A percentile compares a stretch with the other conserved stretches of the same genome.
Evolutionary conservation across 1,284 basidiomycete genomes (phyloP).

Genomic region (Cryptococcus amylolentus): DNA sequence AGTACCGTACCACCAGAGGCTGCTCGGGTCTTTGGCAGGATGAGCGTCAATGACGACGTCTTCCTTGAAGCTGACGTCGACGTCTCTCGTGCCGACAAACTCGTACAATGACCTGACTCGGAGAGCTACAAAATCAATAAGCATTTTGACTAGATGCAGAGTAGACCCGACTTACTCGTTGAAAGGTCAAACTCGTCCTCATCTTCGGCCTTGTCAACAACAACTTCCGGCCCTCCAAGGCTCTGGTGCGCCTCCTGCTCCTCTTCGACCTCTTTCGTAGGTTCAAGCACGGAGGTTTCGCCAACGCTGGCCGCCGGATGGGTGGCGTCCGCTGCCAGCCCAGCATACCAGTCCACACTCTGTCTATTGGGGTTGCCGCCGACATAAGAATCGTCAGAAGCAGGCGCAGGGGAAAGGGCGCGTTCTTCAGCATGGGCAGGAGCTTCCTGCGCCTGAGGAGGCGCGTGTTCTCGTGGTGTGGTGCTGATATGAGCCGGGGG

Average conservation of each 20-base stretch:
- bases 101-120: conserved; percentile 75
- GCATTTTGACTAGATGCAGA: conserved; percentile 6
- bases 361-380: conserved; percentile 60
- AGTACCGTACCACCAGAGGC: conserved; percentile 88
- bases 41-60: conserved; percentile 76
- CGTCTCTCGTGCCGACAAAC: conserved; percentile 77
- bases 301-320: conserved; percentile 28
- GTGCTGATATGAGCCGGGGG: conserved; percentile 69
- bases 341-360: conserved; percentile 87
- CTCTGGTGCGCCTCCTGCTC: conserved; percentile 16
- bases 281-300: conserved; percentile 22
- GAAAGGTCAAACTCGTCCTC: conserved; percentile 75
- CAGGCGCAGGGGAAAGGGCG: conserved; percentile 7
- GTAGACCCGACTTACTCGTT: conserved; percentile 41
- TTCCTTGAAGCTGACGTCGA: conserved; percentile 81
- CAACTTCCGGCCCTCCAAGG: conserved; percentile 54
- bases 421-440: conserved; percentile 4
- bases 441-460: conserved; percentile 2
- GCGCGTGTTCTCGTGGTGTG: conserved; percentile 48
- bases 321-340: conserved; percentile 71
- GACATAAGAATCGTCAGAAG: conserved; percentile 31
- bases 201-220: conserved; percentile 53
- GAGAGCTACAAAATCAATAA: conserved; percentile 51
- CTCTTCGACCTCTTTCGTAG: conserved; percentile 37
- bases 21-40: conserved; percentile 69